Percentiles rank a stretch among this genome's conserved stretches.
These are phyloP conservation scores for Nephelium lappaceum DNA, from an alignment of 345 rosid species.

Conservation along the genomic window DNA sequence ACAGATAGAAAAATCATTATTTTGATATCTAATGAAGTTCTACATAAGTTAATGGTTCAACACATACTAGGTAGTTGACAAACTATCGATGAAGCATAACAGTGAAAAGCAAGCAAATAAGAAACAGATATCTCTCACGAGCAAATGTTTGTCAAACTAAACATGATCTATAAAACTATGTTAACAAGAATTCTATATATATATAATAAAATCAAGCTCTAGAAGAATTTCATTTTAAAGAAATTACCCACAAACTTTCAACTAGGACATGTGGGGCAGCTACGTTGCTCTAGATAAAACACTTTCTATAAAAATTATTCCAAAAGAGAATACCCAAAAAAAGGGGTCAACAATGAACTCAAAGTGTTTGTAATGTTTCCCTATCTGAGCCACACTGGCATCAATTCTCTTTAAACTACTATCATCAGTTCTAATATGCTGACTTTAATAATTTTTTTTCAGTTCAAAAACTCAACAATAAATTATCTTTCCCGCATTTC, in stretches of 20 bases:
- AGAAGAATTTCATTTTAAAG: not conserved
- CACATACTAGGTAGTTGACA: not conserved
- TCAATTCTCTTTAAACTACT: not conserved
- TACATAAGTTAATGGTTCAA: not conserved
- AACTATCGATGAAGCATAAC: not conserved
- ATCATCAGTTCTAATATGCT: not conserved
- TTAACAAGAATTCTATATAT: not conserved
- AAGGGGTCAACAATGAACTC: not conserved
- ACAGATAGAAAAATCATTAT: not conserved
- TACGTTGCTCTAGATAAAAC: not conserved
- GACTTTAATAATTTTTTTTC: not conserved
- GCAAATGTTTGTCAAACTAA: not conserved
- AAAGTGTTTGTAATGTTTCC: not conserved
- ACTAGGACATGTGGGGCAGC: not conserved
- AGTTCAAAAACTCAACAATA: not conserved
- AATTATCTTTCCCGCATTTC: not conserved
- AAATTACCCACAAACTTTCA: not conserved
- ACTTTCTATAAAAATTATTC: not conserved
- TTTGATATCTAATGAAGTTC: not conserved
- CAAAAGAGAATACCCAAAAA: not conserved
- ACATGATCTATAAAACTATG: not conserved
- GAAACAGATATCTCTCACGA: not conserved
- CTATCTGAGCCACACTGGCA: not conserved
- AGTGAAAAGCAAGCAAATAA: conserved; percentile 1
- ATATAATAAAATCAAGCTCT: not conserved